These are phyloP conservation scores for Ustilago lituana DNA, from an alignment of 1,284 basidiomycete species.

Conservation along the genomic window DNA sequence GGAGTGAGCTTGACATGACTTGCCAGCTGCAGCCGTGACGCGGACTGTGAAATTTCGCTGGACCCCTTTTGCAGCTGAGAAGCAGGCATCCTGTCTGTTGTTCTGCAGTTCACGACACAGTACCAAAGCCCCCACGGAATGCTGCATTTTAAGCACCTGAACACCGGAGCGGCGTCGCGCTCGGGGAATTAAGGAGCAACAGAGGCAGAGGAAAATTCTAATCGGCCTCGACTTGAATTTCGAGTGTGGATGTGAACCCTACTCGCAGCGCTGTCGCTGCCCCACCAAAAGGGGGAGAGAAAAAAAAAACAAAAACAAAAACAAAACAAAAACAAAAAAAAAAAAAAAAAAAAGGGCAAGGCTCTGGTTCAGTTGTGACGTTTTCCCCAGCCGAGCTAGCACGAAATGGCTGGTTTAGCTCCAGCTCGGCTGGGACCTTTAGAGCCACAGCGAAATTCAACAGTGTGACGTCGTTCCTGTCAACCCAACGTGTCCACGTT, in stretches of 20 bases:
- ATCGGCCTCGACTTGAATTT: neutral
- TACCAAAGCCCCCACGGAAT: constrained; percentile 1
- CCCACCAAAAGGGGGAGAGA: too few species aligned
- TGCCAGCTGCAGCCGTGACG: constrained; percentile 8
- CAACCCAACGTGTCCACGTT: too few species aligned
- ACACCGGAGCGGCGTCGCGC: too few species aligned
- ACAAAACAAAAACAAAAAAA: neutral
- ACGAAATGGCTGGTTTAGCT: constrained; percentile 23
- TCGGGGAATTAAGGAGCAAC: too few species aligned
- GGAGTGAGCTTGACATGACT: neutral
- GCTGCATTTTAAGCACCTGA: too few species aligned
- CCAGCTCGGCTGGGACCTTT: constrained; percentile 31
- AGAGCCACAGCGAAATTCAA: constrained; percentile 7
- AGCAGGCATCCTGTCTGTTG: too few species aligned
- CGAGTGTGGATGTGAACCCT: constrained; percentile 17
- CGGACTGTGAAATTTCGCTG: constrained; percentile 4
- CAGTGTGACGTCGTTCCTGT: constrained; percentile 17
- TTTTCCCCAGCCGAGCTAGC: constrained; percentile 42
- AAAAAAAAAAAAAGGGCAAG: neutral
- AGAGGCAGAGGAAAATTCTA: neutral
- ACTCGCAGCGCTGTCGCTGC: constrained; percentile 15
- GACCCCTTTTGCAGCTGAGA: constrained; percentile 16
- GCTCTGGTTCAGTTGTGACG: neutral
- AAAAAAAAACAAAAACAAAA: neutral
- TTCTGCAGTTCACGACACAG: constrained; percentile 16